Base-by-base conservation (phyloP, 345 rosid genomes). In the Capsella bursapastoris region DNA sequence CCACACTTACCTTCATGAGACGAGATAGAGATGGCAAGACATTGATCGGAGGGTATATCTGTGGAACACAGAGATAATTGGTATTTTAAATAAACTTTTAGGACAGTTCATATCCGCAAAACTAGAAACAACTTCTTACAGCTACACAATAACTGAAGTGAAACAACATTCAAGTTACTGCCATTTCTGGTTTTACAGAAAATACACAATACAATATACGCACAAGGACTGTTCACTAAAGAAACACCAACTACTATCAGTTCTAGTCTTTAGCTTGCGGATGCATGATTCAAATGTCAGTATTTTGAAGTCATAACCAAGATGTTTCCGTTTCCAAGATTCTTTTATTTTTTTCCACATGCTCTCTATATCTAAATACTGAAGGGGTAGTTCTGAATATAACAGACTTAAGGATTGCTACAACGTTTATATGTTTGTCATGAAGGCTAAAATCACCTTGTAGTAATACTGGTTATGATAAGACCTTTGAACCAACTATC, bases 31-130 rank as follows among this genome's bases (percentile, higher is more conserved):
- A 90, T 16, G 97, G 97, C 6, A 89, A 96, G 66, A 93, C 98
- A 77, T 93, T 90, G 80, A 93, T 93, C 9, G 97, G 98, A 38
- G 96, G 97, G 77, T 90, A 88, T 78, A 92, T 92, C 97, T 92
- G 91, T 50, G 66, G 65, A 75, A 74, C 64, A 62, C 68, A 76
- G 72, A 68, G 35, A 40, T 55, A 27, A 29, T 62, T 44, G 41
- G 65, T 56, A 60, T n/a, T 13, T 35, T 6, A n/a, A 11, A 16
- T 3, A 12, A 34, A 37, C 32, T 64, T 29, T 32, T 4, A 34
- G 48, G 66, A 57, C 4, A 70, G 6, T 31, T 35, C n/a, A 16
- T 34, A 48, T 37, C 66, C 5, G 32, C 40, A 27, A 71, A 60
- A 49, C 51, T 37, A 60, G 31, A 18, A 48, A n/a, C 25, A 45